These are phyloP conservation scores for Vitellaria paradoxa DNA, from an alignment of 179 eudicot genomes.

Conservation along the genomic window DNA sequence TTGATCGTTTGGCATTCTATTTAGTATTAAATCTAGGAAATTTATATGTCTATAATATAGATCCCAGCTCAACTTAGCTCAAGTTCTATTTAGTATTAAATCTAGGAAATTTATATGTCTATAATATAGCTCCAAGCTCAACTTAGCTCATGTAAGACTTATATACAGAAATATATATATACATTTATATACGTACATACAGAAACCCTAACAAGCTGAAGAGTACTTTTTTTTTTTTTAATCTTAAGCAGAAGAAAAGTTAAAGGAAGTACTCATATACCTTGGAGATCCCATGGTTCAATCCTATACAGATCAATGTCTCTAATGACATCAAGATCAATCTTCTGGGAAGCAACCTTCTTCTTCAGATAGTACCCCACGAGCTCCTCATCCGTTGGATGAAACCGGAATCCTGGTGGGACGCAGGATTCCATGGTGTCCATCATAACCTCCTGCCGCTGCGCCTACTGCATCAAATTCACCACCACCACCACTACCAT, in stretches of 20 bases:
- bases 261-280: slow-evolving; percentile 26
- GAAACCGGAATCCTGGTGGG: slow-evolving; percentile 93
- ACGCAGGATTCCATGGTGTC: slow-evolving; percentile 70
- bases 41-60: not conserved
- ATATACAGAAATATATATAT: not conserved
- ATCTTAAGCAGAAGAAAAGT: too few relatives aligned
- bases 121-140: not conserved
- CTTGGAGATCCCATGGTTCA: slow-evolving; percentile 99
- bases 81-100: not conserved
- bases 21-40: not conserved
- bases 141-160: not conserved
- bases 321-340: slow-evolving; percentile 89
- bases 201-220: slow-evolving; percentile 16
- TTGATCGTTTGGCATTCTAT: too few relatives aligned
- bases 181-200: too few relatives aligned
- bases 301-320: slow-evolving; percentile 88
- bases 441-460: slow-evolving; percentile 21
- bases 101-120: not conserved
- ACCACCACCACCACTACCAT: slow-evolving; percentile 20
- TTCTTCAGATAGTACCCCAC: slow-evolving; percentile 93
- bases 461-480: slow-evolving; percentile 37
- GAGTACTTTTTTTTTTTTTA: too few relatives aligned
- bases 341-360: slow-evolving; percentile 88
- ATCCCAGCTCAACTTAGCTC: not conserved
- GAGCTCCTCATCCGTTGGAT: slow-evolving; percentile 86